A percentile compares a stretch with the other conserved stretches of the same genome.
Evolutionary conservation across 2,329 filamentous ascomycete species (phyloP).

Genomic region (Chalaropsis ovoidea): DNA sequence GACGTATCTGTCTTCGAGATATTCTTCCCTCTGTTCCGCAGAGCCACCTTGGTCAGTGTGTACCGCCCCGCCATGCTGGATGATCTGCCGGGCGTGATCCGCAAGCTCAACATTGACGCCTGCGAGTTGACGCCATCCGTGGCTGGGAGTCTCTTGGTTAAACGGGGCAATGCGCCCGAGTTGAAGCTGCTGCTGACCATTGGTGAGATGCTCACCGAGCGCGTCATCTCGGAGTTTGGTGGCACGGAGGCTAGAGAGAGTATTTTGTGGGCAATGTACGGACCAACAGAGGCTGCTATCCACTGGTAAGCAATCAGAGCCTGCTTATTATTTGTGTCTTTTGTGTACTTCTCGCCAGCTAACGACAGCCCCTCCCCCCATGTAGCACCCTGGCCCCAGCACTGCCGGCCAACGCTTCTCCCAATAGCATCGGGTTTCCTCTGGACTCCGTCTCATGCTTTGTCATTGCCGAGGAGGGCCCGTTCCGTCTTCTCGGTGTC

Average conservation of each 20-base stretch:
- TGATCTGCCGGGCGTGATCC: conserved; percentile 60
- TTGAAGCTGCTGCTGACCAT: conserved; percentile 71
- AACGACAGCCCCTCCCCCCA: neutral
- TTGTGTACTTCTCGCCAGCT: conserved; percentile 2
- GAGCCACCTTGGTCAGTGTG: conserved; percentile 62
- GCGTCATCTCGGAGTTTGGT: conserved; percentile 72
- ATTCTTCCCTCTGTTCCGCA: conserved; percentile 73
- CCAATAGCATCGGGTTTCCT: conserved; percentile 64
- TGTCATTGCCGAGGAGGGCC: conserved; percentile 45
- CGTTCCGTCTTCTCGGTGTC: conserved; percentile 47
- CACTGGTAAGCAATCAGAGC: conserved; percentile 49
- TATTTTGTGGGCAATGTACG: conserved; percentile 87
- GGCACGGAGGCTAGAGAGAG: conserved; percentile 42
- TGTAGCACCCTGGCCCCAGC: conserved; percentile 57
- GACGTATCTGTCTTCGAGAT: conserved; percentile 94
- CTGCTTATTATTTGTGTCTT: neutral
- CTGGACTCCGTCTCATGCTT: conserved; percentile 74
- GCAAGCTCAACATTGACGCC: conserved; percentile 59
- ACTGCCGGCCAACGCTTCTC: conserved; percentile 47
- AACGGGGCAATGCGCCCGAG: conserved; percentile 54
- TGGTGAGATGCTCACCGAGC: conserved; percentile 78
- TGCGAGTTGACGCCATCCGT: conserved; percentile 86
- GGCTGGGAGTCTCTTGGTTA: conserved; percentile 62
- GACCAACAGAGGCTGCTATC: conserved; percentile 83
- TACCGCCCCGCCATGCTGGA: conserved; percentile 60